Base-by-base conservation (phyloP, 257 asterid species). In the Forsythia viridissima region DNA sequence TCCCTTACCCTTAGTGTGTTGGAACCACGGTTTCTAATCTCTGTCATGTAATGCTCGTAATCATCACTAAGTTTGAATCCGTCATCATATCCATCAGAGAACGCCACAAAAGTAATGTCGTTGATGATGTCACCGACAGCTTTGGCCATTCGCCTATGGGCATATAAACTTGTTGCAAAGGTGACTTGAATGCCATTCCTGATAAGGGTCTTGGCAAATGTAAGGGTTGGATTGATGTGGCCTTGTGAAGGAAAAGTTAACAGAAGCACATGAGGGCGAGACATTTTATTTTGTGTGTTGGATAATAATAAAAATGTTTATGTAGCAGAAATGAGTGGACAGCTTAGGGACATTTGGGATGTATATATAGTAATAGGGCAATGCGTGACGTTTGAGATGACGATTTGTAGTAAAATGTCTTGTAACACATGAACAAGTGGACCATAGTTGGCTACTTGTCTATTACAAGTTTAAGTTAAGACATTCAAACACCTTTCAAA, bases 171-270 rank as follows among this genome's bases (percentile, higher is more conserved):
- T 15, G 96, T 88, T 80, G 80, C 78, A 66, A 89, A 88, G 71
- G 96, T 93, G 84, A 89, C 95, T 0, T 79, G 41, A 5, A 78
- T 76, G 74, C 96, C 94, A 74, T 84, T 61, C 79, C 71, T 41
- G 72, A 85, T 48, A 2, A 91, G 91, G 37, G 69, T 70, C 74
- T 90, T 85, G 71, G 96, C 90, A 18, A 90, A 86, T 0, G 85
- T 93, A 13, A 93, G 93, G 39, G 91, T 13, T 0, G 98, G 98
- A 63, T 93, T 93, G 83, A 93, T 84, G 51, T 93, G 96, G 72
- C 97, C 94, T 72, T 93, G 98, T 0, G 83, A 88, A 0, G 94
- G 88, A 20, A 83, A 84, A 16, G 92, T 82, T 0, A 93, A 75
- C 0, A 93, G 61, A 63, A 91, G 81, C 69, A 89, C 84, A 81